A percentile compares a stretch with the other conserved stretches of the same genome.
These are phyloP conservation scores for Diplocarpon rosae DNA, from an alignment of 2,329 filamentous ascomycete species.

Conservation along the genomic window DNA sequence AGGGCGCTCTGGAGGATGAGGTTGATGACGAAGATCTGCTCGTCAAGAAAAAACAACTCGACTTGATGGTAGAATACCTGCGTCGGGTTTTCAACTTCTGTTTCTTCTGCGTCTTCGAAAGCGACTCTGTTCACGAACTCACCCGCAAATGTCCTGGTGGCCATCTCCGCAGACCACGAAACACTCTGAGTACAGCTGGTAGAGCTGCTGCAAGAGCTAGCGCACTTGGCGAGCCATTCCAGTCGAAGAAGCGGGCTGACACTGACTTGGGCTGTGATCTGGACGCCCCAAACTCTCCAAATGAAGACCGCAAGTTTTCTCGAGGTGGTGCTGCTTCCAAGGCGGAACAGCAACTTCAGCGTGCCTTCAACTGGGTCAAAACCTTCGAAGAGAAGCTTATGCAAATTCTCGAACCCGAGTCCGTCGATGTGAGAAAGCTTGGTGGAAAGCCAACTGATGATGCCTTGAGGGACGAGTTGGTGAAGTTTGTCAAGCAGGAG, in stretches of 20 bases:
- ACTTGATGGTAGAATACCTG: constrained; percentile 91
- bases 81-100: constrained; percentile 97
- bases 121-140: constrained; percentile 91
- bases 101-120: constrained; percentile 99
- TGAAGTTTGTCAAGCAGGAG: constrained; percentile 89
- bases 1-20: constrained; percentile 59
- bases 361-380: constrained; percentile 97
- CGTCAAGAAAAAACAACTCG: constrained; percentile 91
- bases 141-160: constrained; percentile 93
- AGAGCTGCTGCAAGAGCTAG: constrained; percentile 80
- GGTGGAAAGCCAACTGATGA: constrained; percentile 82
- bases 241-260: constrained; percentile 64
- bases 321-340: constrained; percentile 52
- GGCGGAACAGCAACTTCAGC: constrained; percentile 81
- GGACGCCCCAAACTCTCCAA: constrained; percentile 53
- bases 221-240: constrained; percentile 72
- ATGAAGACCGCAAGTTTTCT: constrained; percentile 62
- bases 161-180: constrained; percentile 84
- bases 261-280: constrained; percentile 30
- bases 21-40: constrained; percentile 82
- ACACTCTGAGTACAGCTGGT: constrained; percentile 71
- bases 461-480: constrained; percentile 73
- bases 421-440: constrained; percentile 77
- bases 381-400: constrained; percentile 95
- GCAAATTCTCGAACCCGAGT: constrained; percentile 84